A percentile compares a stretch with the other conserved stretches of the same genome.
phyloP scores from a whole-genome alignment of 768 basidiomycete genomes.

The Auriscalpium vulgare region DNA sequence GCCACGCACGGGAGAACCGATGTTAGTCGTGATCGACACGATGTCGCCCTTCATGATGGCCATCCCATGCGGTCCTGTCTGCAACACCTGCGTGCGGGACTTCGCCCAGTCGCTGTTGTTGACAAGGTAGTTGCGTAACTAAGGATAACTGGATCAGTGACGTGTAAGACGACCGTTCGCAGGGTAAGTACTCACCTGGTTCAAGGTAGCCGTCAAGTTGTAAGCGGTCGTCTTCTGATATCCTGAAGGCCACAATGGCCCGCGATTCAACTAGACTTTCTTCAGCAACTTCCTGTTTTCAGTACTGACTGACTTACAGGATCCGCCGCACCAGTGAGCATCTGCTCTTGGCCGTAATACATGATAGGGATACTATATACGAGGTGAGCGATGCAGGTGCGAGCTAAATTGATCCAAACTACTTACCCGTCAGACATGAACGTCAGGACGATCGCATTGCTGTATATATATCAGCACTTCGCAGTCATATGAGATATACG shows the following conservation, averaged over 20 bases:
- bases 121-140: conserved; percentile 64
- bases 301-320: conserved; percentile 38
- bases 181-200: conserved; percentile 32
- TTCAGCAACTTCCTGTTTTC: conserved; percentile 2
- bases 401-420: background rate
- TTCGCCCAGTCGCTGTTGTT: conserved; percentile 43
- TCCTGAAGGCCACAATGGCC: conserved; percentile 63
- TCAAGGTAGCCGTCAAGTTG: conserved; percentile 51
- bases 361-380: conserved; percentile 57
- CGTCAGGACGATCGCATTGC: conserved; percentile 67
- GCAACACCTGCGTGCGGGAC: conserved; percentile 43
- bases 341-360: conserved; percentile 78
- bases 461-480: conserved; percentile 19
- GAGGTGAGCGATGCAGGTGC: background rate
- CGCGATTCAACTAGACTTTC: conserved; percentile 53
- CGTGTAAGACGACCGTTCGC: background rate
- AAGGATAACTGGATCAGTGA: background rate
- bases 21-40: conserved; percentile 57
- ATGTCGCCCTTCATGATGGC: conserved; percentile 59
- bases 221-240: conserved; percentile 55
- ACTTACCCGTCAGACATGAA: conserved; percentile 66
- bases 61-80: conserved; percentile 42
- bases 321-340: conserved; percentile 53
- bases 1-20: conserved; percentile 58
- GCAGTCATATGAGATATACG: background rate